phyloP scores from a whole-genome alignment of 352 stramenopile species.

The Phytopythium cucurbitacearum region DNA sequence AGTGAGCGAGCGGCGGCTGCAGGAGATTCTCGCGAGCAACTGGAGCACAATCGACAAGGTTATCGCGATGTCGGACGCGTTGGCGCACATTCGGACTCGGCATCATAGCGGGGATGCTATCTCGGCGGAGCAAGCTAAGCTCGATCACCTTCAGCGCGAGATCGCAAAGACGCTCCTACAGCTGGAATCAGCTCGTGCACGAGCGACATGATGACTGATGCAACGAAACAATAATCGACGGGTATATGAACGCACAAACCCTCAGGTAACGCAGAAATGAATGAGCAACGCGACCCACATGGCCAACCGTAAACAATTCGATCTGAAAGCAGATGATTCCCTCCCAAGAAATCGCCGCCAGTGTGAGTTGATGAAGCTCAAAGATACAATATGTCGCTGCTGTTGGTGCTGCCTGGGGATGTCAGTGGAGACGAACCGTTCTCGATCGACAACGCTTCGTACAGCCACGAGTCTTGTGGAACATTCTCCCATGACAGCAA shows the following conservation, averaged over 20 bases:
- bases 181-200: slow-evolving; percentile 21
- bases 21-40: slow-evolving; percentile 44
- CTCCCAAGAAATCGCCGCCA: no score
- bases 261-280: no score
- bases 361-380: no score
- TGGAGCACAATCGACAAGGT: slow-evolving; percentile 73
- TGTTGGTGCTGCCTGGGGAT: no score
- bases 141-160: slow-evolving; percentile 51
- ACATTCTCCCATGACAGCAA: slow-evolving; percentile 1
- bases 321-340: no score
- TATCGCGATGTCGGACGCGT: slow-evolving; percentile 35
- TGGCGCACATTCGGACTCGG: slow-evolving; percentile 41
- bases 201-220: neutral
- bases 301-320: no score
- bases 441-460: neutral
- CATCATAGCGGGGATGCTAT: slow-evolving; percentile 52
- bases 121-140: slow-evolving; percentile 42
- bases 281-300: no score
- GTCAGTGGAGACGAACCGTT: neutral
- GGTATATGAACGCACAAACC: no score
- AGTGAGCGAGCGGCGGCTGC: slow-evolving; percentile 26
- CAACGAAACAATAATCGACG: no score
- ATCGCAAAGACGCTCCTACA: slow-evolving; percentile 52
- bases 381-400: no score
- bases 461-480: slow-evolving; percentile 6